phyloP scores from a whole-genome alignment of 1,284 basidiomycete genomes.

The Fomitopsis schrenkii region DNA sequence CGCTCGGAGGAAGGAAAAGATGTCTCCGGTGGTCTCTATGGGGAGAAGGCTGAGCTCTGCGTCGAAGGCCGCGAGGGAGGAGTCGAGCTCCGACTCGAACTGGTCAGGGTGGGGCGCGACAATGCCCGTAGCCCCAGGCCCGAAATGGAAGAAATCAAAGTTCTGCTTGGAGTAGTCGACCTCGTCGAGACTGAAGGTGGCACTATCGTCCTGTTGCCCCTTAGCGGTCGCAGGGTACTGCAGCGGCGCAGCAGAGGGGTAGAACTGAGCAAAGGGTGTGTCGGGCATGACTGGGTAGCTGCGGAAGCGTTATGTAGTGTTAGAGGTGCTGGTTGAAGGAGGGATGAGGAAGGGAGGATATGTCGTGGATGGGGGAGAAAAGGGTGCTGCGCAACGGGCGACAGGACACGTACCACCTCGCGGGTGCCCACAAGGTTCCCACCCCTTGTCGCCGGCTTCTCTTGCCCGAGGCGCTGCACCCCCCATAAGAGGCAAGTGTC shows the following conservation, averaged over 20 bases:
- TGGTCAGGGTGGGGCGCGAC: conserved; percentile 72
- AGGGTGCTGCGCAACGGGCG: conserved; percentile 9
- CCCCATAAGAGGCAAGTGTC: background rate
- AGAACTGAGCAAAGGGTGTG: conserved; percentile 22
- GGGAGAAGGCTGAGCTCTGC: conserved; percentile 60
- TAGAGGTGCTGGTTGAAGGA: conserved; percentile 4
- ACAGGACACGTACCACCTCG: conserved; percentile 3
- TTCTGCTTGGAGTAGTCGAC: conserved; percentile 47
- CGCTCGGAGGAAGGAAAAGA: conserved; percentile 58
- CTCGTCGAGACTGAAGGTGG: conserved; percentile 22
- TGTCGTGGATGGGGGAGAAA: conserved; percentile 16
- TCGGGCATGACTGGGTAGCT: conserved; percentile 21
- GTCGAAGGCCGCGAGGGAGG: conserved; percentile 61
- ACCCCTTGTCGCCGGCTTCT: conserved; percentile 1
- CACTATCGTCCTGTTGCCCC: conserved; percentile 16
- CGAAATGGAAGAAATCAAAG: conserved; percentile 49
- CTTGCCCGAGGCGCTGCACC: background rate
- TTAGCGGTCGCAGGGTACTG: conserved; percentile 15
- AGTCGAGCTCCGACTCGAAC: conserved; percentile 78
- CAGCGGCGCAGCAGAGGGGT: conserved; percentile 20
- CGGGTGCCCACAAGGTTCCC: conserved; percentile 3
- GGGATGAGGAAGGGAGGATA: conserved; percentile 12
- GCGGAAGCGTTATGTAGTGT: conserved; percentile 22
- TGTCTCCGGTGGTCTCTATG: conserved; percentile 55
- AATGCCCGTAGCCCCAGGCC: conserved; percentile 55